These are phyloP conservation scores for Elsinoe australis DNA, from an alignment of 2,329 filamentous ascomycete genomes.

Conservation along the genomic window DNA sequence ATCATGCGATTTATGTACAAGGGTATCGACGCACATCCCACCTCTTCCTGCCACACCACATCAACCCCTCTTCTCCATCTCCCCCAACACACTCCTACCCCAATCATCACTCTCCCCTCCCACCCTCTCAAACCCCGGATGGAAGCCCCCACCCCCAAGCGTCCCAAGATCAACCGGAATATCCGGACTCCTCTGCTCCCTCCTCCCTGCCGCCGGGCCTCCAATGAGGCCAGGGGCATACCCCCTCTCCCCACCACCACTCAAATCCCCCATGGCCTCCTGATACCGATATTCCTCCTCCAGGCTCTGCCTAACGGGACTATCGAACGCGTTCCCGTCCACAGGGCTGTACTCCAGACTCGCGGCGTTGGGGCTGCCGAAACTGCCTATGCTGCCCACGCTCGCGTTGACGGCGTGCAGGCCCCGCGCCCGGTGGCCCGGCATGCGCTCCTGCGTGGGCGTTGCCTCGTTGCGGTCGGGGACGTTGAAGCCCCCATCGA, in stretches of 20 bases:
- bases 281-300: constrained; percentile 8
- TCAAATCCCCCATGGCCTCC: neutral
- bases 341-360: constrained; percentile 15
- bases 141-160: constrained; percentile 2
- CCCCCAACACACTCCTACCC: constrained; percentile 12
- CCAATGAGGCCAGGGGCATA: constrained; percentile 5
- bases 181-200: neutral
- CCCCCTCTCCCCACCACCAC: constrained; percentile 9
- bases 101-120: constrained; percentile 1
- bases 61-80: constrained; percentile 11
- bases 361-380: neutral
- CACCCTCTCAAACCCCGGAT: constrained; percentile 4
- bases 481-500: constrained; percentile 2
- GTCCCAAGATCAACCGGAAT: constrained; percentile 9
- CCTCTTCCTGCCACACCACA: neutral
- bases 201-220: neutral
- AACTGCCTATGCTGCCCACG: constrained; percentile 2
- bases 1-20: constrained; percentile 10
- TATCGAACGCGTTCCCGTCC: constrained; percentile 16
- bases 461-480: constrained; percentile 16
- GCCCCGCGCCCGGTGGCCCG: neutral
- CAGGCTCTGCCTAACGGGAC: constrained; percentile 8
- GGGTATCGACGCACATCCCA: too few relatives aligned
- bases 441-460: constrained; percentile 15
- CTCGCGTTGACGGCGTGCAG: constrained; percentile 3